Percentiles rank a stretch among this genome's conserved stretches.
phyloP scores from a whole-genome alignment of 2,329 filamentous ascomycete species.

The Fonsecaea pedrosoi region DNA sequence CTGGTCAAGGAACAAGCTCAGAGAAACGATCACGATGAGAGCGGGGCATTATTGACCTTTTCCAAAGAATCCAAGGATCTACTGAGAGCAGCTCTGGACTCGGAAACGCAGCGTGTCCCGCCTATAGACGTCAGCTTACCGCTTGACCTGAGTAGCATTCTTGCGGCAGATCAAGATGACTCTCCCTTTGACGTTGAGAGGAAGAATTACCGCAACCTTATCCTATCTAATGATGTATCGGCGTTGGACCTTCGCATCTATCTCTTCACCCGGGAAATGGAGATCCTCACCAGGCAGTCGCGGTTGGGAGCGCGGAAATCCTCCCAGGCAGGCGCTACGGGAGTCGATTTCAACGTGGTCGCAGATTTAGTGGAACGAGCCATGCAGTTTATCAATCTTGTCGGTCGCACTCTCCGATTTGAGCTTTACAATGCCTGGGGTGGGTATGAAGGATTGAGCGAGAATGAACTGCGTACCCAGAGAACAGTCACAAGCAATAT shows the following conservation, averaged over 20 bases:
- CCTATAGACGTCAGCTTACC: slow-evolving; percentile 41
- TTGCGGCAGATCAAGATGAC: slow-evolving; percentile 32
- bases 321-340: slow-evolving; percentile 8
- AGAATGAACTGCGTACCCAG: slow-evolving; percentile 41
- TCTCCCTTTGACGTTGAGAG: slow-evolving; percentile 60
- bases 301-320: slow-evolving; percentile 15
- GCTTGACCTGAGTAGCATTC: slow-evolving; percentile 26
- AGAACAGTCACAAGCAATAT: slow-evolving; percentile 52
- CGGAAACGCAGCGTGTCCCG: slow-evolving; percentile 24
- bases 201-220: slow-evolving; percentile 89
- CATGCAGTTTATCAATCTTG: slow-evolving; percentile 81
- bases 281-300: slow-evolving; percentile 61
- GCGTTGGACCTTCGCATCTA: slow-evolving; percentile 95
- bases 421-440: slow-evolving; percentile 69
- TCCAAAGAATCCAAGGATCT: slow-evolving; percentile 75
- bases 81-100: slow-evolving; percentile 59
- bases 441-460: slow-evolving; percentile 55
- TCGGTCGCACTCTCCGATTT: slow-evolving; percentile 77
- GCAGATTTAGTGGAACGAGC: slow-evolving; percentile 84
- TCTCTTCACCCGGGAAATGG: slow-evolving; percentile 87
- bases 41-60: slow-evolving; percentile 72
- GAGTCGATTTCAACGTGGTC: slow-evolving; percentile 59
- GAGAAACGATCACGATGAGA: slow-evolving; percentile 68
- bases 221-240: slow-evolving; percentile 92
- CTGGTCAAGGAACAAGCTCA: slow-evolving; percentile 76